Evolutionary conservation across 495 filamentous ascomycete species (phyloP).

Genomic region (Talaromyces nanjingensis): DNA sequence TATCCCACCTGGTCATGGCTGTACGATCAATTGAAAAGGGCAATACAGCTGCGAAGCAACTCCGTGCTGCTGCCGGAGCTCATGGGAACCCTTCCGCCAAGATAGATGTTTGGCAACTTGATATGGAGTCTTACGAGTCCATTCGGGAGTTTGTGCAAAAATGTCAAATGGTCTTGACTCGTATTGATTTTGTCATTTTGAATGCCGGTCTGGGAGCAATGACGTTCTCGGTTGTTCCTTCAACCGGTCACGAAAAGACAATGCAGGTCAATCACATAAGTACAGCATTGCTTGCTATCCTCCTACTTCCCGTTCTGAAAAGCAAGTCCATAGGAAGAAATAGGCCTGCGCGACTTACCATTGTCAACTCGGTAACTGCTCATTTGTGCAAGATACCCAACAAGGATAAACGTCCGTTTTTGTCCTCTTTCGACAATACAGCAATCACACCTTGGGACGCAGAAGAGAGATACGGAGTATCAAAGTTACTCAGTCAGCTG

Average conservation of each 20-base stretch:
- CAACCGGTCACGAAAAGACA: conserved; percentile 40
- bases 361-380: conserved; percentile 30
- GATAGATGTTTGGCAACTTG: conserved; percentile 43
- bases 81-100: conserved; percentile 18
- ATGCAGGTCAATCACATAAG: conserved; percentile 35
- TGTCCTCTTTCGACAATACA: conserved; percentile 36
- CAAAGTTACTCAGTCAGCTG: conserved; percentile 36
- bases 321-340: conserved; percentile 17
- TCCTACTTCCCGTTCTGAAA: conserved; percentile 44
- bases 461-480: conserved; percentile 27
- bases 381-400: conserved; percentile 27
- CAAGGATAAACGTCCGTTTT: conserved; percentile 23
- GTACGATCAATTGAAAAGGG: too few relatives aligned
- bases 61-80: too few relatives aligned
- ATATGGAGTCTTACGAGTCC: conserved; percentile 40
- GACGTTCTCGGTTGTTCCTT: conserved; percentile 18
- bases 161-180: conserved; percentile 19
- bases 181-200: conserved; percentile 45
- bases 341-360: conserved; percentile 29
- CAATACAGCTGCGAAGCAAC: too few relatives aligned
- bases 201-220: conserved; percentile 42
- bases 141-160: conserved; percentile 31
- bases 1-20: too few relatives aligned
- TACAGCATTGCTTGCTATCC: conserved; percentile 38
- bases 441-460: conserved; percentile 16